These are phyloP conservation scores for Neurospora sp. DNA, from an alignment of 495 filamentous ascomycete species.

Conservation along the genomic window DNA sequence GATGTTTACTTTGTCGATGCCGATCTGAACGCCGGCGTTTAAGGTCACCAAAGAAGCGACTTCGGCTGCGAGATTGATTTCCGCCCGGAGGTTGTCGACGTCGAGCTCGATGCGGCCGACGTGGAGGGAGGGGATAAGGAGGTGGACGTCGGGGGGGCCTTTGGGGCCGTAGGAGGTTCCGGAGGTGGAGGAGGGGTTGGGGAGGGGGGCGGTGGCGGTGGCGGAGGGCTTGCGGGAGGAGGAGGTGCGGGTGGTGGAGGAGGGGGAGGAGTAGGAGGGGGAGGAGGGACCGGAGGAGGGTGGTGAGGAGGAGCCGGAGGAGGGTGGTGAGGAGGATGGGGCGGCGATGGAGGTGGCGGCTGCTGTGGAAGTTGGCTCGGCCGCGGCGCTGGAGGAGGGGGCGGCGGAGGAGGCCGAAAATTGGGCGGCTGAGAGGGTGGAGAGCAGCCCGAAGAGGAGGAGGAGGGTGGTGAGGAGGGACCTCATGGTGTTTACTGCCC, in stretches of 20 bases:
- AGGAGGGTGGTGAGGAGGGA: neutral
- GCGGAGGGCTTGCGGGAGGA: no score
- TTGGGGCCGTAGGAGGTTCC: conserved; percentile 7
- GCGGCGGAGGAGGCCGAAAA: conserved; percentile 2
- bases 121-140: conserved; percentile 43
- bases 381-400: neutral
- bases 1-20: conserved; percentile 46
- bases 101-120: conserved; percentile 47
- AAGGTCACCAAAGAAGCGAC: conserved; percentile 43
- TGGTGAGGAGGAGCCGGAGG: neutral
- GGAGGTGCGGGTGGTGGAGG: conserved; percentile 4
- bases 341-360: neutral
- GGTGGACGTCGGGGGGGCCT: conserved; percentile 41
- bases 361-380: conserved; percentile 4
- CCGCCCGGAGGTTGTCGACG: conserved; percentile 43
- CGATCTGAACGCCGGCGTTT: conserved; percentile 44
- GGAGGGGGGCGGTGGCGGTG: conserved; percentile 10
- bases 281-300: conserved; percentile 1
- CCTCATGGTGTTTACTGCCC: neutral
- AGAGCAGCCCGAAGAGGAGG: neutral
- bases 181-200: neutral
- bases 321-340: neutral
- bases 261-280: neutral
- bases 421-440: neutral
- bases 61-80: conserved; percentile 46